Conservation (phyloP, 768 basidiomycete species). For the Termitomyces bulborhizus region DNA sequence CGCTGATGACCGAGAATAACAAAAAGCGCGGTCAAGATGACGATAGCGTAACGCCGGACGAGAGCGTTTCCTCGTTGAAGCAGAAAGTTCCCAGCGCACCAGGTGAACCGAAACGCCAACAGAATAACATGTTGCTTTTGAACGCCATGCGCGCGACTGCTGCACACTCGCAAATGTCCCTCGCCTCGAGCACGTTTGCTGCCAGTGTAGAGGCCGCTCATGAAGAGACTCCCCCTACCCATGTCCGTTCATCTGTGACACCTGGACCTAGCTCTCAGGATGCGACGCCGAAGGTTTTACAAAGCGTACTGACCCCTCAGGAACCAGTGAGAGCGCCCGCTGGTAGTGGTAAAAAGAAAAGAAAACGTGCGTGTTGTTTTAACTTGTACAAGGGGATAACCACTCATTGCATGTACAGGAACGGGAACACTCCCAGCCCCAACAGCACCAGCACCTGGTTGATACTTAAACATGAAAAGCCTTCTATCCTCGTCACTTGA, state of each 20-base stretch:
- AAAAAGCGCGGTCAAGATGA: conserved; percentile 33
- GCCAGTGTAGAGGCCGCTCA: conserved; percentile 22
- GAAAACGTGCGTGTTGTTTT: conserved; percentile 53
- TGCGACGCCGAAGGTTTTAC: conserved; percentile 26
- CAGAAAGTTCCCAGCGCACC: conserved; percentile 13
- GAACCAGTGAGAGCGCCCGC: conserved; percentile 43
- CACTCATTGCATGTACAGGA: conserved; percentile 7
- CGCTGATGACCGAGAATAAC: conserved; percentile 30
- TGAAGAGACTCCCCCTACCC: conserved; percentile 27
- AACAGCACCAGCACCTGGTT: conserved; percentile 19
- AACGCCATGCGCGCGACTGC: conserved; percentile 82
- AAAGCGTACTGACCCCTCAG: conserved; percentile 27
- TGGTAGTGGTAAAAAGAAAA: conserved; percentile 65
- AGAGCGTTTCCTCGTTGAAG: conserved; percentile 17
- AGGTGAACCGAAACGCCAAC: conserved; percentile 44
- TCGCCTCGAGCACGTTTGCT: conserved; percentile 33
- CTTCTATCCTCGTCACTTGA: background rate
- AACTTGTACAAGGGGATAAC: background rate
- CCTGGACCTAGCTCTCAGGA: conserved; percentile 32
- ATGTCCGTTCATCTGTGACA: conserved; percentile 31
- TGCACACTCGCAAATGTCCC: conserved; percentile 52
- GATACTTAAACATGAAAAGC: background rate
- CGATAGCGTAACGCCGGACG: conserved; percentile 13
- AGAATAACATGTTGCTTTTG: conserved; percentile 62
- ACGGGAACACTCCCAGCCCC: conserved; percentile 31